Percentiles rank a stretch among this genome's conserved stretches.
Evolutionary conservation across 495 filamentous ascomycete genomes (phyloP).

Genomic region (Clohesyomyces aquaticus): DNA sequence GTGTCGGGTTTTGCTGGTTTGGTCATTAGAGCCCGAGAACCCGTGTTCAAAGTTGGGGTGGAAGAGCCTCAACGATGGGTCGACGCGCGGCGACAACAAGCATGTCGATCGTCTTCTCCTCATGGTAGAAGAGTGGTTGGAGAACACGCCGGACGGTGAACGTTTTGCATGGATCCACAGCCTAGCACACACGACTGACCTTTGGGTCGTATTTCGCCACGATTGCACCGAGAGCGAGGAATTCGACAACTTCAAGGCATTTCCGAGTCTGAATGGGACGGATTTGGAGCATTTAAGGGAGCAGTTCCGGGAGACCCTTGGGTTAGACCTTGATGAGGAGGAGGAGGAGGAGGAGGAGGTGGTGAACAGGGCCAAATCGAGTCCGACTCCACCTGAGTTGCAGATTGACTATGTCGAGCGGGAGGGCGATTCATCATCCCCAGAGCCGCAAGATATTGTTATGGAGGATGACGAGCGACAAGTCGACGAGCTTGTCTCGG

Average conservation of each 20-base stretch:
- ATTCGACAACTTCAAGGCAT: not conserved
- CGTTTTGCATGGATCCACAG: not conserved
- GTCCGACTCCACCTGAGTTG: not conserved
- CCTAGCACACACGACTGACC: not conserved
- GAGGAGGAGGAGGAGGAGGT: not conserved
- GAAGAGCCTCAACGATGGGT: not conserved
- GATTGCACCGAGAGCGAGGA: conserved; percentile 1
- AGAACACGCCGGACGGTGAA: not conserved
- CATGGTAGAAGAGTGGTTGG: not conserved
- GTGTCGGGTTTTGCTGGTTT: conserved; percentile 12
- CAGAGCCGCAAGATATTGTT: not conserved
- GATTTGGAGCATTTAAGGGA: not conserved
- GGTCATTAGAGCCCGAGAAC: not conserved
- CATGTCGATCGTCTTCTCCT: conserved; percentile 11
- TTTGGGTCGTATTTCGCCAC: not conserved
- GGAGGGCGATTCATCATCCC: not conserved
- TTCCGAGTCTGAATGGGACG: not conserved
- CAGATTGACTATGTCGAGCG: not conserved
- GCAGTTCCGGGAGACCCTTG: conserved; percentile 2
- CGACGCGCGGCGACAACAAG: conserved; percentile 11
- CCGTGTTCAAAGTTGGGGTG: conserved; percentile 12
- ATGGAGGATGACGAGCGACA: not conserved
- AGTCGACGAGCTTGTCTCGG: no score
- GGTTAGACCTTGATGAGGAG: conserved; percentile 14
- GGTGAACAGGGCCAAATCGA: not conserved